These are phyloP conservation scores for Scedosporium aurantiacum DNA, from an alignment of 2,329 filamentous ascomycete genomes.

Conservation along the genomic window DNA sequence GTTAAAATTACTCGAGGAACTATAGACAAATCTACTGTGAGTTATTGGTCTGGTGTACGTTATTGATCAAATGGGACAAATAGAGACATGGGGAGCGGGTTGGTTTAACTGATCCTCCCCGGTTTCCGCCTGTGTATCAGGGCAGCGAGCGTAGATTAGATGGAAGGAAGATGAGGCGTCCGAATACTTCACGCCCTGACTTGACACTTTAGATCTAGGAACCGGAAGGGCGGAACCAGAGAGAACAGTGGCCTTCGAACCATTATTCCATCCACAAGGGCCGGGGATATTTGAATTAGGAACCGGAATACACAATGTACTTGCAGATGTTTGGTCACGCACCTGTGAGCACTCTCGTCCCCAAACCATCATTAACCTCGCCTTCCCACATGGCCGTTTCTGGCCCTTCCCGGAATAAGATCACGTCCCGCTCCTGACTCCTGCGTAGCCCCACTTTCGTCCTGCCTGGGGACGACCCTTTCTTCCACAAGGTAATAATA, in stretches of 20 bases:
- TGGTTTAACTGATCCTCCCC: neutral
- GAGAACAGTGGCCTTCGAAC: neutral
- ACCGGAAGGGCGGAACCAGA: neutral
- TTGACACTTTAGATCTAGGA: neutral
- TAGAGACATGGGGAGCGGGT: neutral
- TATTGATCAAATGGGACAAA: neutral
- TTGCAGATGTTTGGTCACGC: neutral
- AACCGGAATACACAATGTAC: neutral
- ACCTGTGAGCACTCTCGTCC: neutral
- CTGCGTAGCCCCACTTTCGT: neutral
- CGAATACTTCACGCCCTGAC: neutral
- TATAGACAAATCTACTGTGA: neutral
- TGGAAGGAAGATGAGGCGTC: neutral
- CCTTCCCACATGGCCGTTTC: neutral
- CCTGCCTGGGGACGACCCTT: neutral
- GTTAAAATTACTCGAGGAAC: neutral
- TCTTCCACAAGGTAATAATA: neutral
- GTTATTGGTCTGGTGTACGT: neutral
- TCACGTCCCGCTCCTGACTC: neutral
- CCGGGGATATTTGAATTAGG: neutral
- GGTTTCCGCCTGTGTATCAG: neutral
- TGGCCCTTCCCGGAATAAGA: neutral
- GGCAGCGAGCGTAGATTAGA: neutral
- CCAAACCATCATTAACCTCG: too few species aligned
- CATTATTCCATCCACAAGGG: neutral